Evolutionary conservation across 768 basidiomycete genomes (phyloP).

Genomic region (Tephrocybe sp.): DNA sequence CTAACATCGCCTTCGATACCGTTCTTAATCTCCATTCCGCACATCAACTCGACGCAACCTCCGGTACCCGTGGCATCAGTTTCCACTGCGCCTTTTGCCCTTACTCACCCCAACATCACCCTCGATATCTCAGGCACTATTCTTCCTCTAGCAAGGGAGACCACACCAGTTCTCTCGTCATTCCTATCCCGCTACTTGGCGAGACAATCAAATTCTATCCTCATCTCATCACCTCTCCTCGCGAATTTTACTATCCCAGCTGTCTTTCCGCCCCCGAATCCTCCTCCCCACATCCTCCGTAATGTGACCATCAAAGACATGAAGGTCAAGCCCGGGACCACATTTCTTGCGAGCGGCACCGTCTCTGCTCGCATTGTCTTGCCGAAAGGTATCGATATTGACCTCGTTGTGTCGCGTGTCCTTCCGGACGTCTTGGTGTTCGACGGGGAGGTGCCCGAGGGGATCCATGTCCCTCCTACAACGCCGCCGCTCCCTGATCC

Average conservation of each 20-base stretch:
- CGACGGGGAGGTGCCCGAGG: conserved; percentile 63
- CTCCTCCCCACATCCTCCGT: conserved; percentile 64
- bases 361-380: conserved; percentile 67
- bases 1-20: conserved; percentile 59
- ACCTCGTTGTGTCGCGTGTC: conserved; percentile 61
- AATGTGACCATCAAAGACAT: conserved; percentile 77
- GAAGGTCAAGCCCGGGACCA: conserved; percentile 57
- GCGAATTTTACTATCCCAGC: conserved; percentile 46
- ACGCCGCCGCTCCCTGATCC: conserved; percentile 63
- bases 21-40: conserved; percentile 58
- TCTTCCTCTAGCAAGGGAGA: conserved; percentile 44
- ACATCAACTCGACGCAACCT: conserved; percentile 12
- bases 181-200: conserved; percentile 70
- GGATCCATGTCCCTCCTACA: conserved; percentile 16
- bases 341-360: conserved; percentile 68
- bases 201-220: conserved; percentile 52
- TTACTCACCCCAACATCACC: conserved; percentile 71
- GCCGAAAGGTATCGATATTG: conserved; percentile 67
- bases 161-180: conserved; percentile 49
- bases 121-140: conserved; percentile 56
- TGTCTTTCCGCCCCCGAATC: conserved; percentile 65
- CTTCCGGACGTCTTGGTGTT: conserved; percentile 78
- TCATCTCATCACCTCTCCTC: conserved; percentile 56
- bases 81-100: conserved; percentile 51
- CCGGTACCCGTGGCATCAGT: conserved; percentile 54